A percentile compares a stretch with the other conserved stretches of the same genome.
Evolutionary conservation across 257 asterid species (phyloP).

Genomic region (Penstemon davidsonii): DNA sequence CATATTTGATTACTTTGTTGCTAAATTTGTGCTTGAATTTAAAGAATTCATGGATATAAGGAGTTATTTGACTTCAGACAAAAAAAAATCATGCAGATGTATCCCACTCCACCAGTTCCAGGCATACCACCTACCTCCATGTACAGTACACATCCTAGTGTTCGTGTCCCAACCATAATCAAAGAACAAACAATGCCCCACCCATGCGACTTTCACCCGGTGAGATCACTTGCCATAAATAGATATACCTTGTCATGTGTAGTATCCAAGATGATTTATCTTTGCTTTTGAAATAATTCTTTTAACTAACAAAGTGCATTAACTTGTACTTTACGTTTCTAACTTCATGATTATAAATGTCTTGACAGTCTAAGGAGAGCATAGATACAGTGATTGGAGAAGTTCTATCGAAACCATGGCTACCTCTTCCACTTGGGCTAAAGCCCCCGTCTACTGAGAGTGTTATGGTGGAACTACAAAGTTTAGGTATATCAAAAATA

Average conservation of each 20-base stretch:
- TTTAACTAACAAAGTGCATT: neutral
- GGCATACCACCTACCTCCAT: conserved; percentile 41
- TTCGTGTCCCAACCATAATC: conserved; percentile 33
- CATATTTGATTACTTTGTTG: conserved; percentile 6
- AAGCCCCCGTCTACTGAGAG: conserved; percentile 58
- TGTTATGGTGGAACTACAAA: conserved; percentile 56
- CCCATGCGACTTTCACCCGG: conserved; percentile 47
- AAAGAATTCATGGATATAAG: conserved; percentile 9
- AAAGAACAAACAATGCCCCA: conserved; percentile 43
- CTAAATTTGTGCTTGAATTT: neutral
- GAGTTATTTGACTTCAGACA: neutral
- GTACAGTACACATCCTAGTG: conserved; percentile 46
- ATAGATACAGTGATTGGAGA: conserved; percentile 64
- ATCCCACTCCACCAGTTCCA: conserved; percentile 39
- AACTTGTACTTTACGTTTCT: conserved; percentile 5
- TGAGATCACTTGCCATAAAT: conserved; percentile 7
- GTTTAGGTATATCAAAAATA: conserved; percentile 56
- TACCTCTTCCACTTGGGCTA: conserved; percentile 67
- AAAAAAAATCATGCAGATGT: conserved; percentile 39
- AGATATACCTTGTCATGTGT: neutral
- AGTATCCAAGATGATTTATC: neutral
- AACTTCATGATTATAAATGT: neutral
- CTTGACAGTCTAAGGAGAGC: conserved; percentile 57
- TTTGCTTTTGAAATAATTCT: no score
- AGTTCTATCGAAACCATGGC: conserved; percentile 66